phyloP scores from a whole-genome alignment of 768 basidiomycete species.

The Mycena galopus region DNA sequence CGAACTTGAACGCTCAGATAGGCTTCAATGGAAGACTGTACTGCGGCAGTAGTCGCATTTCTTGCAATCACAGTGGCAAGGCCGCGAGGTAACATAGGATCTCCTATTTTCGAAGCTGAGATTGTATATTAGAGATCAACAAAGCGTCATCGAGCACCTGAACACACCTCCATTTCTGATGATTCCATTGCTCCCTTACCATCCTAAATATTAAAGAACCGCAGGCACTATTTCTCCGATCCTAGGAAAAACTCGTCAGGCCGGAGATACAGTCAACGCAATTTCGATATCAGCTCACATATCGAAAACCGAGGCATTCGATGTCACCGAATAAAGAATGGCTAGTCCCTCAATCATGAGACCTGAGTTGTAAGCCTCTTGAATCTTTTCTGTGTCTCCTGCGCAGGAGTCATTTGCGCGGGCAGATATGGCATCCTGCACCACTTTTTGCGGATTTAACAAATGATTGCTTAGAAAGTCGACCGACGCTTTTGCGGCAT shows the following conservation, averaged over 20 bases:
- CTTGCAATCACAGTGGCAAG: background rate
- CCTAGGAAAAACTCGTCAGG: background rate
- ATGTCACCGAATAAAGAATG: constrained; percentile 29
- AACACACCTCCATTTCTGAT: background rate
- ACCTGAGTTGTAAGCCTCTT: constrained; percentile 18
- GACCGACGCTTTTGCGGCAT: constrained; percentile 25
- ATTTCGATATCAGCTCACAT: constrained; percentile 9
- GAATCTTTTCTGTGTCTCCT: background rate
- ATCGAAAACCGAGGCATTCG: constrained; percentile 5
- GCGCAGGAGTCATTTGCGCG: background rate
- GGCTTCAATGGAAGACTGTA: background rate
- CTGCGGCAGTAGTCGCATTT: background rate
- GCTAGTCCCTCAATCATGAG: constrained; percentile 22
- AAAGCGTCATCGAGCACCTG: background rate
- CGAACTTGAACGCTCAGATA: background rate
- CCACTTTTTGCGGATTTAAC: background rate
- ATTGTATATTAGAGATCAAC: background rate
- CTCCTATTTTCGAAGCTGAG: background rate
- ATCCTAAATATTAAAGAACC: background rate
- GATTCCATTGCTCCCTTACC: constrained; percentile 8
- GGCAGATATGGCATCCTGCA: background rate
- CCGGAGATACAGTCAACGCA: background rate
- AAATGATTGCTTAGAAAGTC: background rate
- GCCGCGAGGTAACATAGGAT: background rate
- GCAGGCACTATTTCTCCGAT: constrained; percentile 7